Base-by-base conservation (phyloP, 2,329 filamentous ascomycete species). In the Scedosporium boydii region DNA sequence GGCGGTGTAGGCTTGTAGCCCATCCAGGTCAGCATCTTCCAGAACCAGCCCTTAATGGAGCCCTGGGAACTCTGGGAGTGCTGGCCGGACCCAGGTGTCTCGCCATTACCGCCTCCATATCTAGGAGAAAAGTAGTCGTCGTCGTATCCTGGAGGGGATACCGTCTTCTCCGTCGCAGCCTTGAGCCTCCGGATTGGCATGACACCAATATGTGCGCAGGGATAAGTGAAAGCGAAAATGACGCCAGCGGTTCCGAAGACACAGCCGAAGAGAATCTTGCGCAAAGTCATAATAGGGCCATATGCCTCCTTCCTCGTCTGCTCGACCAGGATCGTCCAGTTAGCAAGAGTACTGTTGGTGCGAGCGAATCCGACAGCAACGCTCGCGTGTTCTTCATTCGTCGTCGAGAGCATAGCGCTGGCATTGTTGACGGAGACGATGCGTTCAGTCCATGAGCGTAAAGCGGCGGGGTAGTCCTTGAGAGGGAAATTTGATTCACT, bases 291-390 rank as follows among this genome's bases (percentile, higher is more conserved):
- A 63, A 96, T 92, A 0, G 92, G 89, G 6, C 80, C 78, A 75
- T 89, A 92, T 0, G 92, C 90, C 73, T 96, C 92, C 23, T 72
- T 72, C 65, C 85, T 85, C 2, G 85, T 79, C 72, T 95, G 87
- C 71, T 96, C 93, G 0, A 96, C 83, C 2, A 96, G 69, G 3
- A 97, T 77, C 4, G 90, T 86, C 93, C 93, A 97, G 69, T 93
- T 85, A 6, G 90, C 90, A 60, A 96, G 75, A 0, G 76, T 71
- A 4, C 82, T 90, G 61, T 83, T 80, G 0, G 89, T 85, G 10
- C 88, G 80, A 6, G 90, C 90, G 69, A 87, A 93, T 23, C 92
- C 93, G n/a, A 93, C 87, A 10, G 91, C 88, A 1, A 97, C 90
- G 3, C 75, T 71, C 9, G 81, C 72, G 0, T 82, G 82, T 65